These are phyloP conservation scores for Tolypocladium cylindrosporum DNA, from an alignment of 2,329 filamentous ascomycete species.

Conservation along the genomic window DNA sequence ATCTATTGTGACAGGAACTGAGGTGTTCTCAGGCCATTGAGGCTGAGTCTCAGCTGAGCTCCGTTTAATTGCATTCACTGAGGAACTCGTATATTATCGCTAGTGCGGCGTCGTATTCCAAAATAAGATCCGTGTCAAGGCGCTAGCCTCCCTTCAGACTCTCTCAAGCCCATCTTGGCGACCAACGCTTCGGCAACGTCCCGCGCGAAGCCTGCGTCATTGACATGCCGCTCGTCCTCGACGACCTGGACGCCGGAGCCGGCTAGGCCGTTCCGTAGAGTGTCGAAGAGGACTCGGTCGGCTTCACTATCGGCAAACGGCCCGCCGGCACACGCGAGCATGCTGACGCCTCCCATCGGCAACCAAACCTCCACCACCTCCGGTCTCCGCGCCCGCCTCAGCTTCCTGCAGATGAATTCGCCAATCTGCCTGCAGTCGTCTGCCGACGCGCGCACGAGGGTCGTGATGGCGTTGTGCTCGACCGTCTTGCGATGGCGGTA, in stretches of 20 bases:
- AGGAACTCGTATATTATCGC: neutral
- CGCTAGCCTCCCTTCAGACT: neutral
- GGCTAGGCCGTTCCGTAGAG: conserved; percentile 36
- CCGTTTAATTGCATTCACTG: neutral
- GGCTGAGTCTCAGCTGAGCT: neutral
- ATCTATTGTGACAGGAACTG: no score
- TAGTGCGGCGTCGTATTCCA: neutral
- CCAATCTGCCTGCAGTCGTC: conserved; percentile 48
- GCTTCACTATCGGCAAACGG: conserved; percentile 38
- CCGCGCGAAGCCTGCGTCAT: conserved; percentile 40
- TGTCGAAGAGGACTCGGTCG: conserved; percentile 40
- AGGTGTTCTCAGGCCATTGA: neutral
- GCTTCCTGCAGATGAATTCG: conserved; percentile 41
- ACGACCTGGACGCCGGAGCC: conserved; percentile 38
- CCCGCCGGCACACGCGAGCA: conserved; percentile 42
- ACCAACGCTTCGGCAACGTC: conserved; percentile 33
- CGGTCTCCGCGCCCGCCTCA: conserved; percentile 29
- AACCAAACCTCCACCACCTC: conserved; percentile 44
- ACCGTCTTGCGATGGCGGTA: conserved; percentile 42
- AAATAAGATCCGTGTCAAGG: no score
- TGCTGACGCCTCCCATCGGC: conserved; percentile 50
- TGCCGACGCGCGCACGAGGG: conserved; percentile 52
- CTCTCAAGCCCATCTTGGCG: conserved; percentile 13
- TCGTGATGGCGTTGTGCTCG: conserved; percentile 57
- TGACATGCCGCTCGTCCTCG: conserved; percentile 40